phyloP scores from a whole-genome alignment of 73 alveolate species.

The Tetrahymena borealis region DNA sequence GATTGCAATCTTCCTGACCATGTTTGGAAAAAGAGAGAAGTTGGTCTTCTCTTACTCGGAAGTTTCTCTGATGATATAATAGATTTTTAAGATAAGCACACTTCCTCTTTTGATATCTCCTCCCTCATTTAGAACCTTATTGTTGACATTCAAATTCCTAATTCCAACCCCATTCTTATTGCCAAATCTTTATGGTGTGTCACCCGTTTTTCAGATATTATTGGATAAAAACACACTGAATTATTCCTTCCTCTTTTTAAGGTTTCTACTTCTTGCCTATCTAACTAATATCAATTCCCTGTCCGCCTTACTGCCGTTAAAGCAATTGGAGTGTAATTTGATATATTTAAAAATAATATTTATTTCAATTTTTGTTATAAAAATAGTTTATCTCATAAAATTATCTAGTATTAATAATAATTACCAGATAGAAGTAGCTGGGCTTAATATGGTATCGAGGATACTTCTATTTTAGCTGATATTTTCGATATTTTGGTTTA shows the following conservation, averaged over 20 bases:
- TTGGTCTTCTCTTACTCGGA: conserved; percentile 31
- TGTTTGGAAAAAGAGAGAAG: conserved; percentile 29
- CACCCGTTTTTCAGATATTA: conserved; percentile 30
- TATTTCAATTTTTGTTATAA: neutral
- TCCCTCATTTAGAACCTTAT: conserved; percentile 22
- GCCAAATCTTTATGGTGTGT: conserved; percentile 41
- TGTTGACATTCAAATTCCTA: conserved; percentile 12
- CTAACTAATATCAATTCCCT: conserved; percentile 12
- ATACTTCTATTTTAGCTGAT: conserved; percentile 8
- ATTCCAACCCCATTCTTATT: neutral
- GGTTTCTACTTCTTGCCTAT: neutral
- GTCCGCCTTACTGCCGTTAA: conserved; percentile 13
- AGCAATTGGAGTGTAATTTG: conserved; percentile 28
- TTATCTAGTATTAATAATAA: neutral
- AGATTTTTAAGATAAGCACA: conserved; percentile 26
- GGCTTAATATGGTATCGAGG: conserved; percentile 19
- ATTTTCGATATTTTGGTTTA: conserved; percentile 8
- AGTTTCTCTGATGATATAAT: conserved; percentile 40
- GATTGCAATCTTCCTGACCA: neutral
- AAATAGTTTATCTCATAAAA: neutral
- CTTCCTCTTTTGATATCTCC: conserved; percentile 24
- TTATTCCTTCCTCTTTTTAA: conserved; percentile 36
- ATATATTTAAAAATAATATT: neutral
- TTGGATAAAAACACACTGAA: conserved; percentile 17
- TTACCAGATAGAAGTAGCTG: conserved; percentile 12